Conservation (phyloP, 495 filamentous ascomycete genomes). For the Trichoderma virens region DNA sequence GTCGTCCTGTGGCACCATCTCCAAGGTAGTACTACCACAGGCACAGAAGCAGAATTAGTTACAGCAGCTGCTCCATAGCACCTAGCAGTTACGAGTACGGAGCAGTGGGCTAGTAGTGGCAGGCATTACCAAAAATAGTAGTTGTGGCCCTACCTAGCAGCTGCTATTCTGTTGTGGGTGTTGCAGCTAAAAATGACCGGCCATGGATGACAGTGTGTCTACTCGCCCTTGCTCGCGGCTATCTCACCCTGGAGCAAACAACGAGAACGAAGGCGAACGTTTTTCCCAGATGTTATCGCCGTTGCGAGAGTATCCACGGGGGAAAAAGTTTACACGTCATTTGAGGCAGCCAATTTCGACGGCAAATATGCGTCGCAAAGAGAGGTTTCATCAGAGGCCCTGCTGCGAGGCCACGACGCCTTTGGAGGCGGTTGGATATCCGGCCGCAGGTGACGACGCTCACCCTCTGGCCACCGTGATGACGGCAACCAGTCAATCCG, state of each 20-base stretch:
- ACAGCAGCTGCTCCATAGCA: not conserved
- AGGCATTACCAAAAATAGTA: not conserved
- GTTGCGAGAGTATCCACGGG: not conserved
- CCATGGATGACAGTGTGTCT: too few species aligned
- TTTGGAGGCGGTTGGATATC: not conserved
- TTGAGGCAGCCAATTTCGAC: not conserved
- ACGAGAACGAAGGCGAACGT: not conserved
- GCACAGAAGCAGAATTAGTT: not conserved
- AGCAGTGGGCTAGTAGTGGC: not conserved
- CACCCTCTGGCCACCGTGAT: not conserved
- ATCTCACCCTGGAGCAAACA: not conserved
- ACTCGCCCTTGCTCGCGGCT: not conserved
- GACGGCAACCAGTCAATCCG: not conserved
- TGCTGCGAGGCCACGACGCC: not conserved
- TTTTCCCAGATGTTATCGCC: not conserved
- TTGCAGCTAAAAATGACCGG: not conserved
- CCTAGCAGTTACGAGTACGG: too few species aligned
- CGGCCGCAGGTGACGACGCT: slow-evolving; percentile 5
- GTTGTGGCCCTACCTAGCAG: too few species aligned
- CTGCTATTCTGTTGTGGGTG: not conserved
- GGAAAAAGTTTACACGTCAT: not conserved
- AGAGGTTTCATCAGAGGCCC: not conserved
- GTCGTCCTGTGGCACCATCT: not conserved
- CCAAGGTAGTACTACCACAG: too few species aligned
- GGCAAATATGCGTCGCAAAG: not conserved